Evolutionary conservation across 2,329 filamentous ascomycete species (phyloP), one percentile per base, ranked within the genome.

Genomic region (Lachnellula occidentalis): DNA sequence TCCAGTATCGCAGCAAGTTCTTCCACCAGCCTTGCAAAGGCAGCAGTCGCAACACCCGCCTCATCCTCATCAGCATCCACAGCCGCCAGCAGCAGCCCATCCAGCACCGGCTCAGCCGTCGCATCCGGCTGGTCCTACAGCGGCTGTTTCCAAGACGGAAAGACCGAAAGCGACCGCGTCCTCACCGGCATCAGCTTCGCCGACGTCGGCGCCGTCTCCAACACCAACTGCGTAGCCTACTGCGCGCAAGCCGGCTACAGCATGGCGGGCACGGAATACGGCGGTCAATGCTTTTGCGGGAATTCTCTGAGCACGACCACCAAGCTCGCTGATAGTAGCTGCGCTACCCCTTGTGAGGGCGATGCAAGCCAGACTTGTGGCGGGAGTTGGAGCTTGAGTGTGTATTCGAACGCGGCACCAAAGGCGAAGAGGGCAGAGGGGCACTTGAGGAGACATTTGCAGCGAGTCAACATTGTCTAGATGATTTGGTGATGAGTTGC

Each of bases 291-390:
- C 66, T 78, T 74, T 63, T 80, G 77, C 58, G 76, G 74, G 15
- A 70, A 75, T 57, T 48, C 57, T 22, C 62, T 78, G 17, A 67
- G 65, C 24, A 69, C 70, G 42, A 73, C 70, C 27, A 66, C 71
- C 47, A 69, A 71, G 58, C 62, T 81, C 17, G 72, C 74, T 45
- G 76, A 78, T 3, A 68, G 64, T 7, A 60, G 64, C 12, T 84
- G 81, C 69, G 66, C 67, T 42, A 75, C 73, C 61, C 67, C 74
- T 1, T 83, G 81, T 64, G 72, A 74, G 50, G 80, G 78, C 21
- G 74, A 80, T 58, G 57, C 58, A 1, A 66, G 63, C 11, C 69
- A 80, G 63, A 70, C 71, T 5, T 84, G 81, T 61, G 81, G 80
- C 46, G 80, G 79, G 15, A 58, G 65, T 51, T 72, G 72, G 68